Percentiles rank a stretch among this genome's conserved stretches.
These are phyloP conservation scores for Euphrasia confusa DNA, from an alignment of 257 asterid genomes.

Conservation along the genomic window DNA sequence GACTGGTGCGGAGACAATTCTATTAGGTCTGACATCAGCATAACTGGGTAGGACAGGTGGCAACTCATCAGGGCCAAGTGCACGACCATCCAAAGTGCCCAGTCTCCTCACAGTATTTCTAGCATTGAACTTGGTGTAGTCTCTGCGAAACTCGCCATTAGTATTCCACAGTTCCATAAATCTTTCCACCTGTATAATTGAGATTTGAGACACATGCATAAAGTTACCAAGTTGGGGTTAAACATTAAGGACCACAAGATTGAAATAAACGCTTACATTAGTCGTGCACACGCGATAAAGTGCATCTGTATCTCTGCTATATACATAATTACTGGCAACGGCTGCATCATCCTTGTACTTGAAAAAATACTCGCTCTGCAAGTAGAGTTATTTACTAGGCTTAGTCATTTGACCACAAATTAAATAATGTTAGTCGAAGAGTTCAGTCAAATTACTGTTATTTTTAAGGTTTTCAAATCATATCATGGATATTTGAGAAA, in stretches of 20 bases:
- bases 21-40: conserved; percentile 34
- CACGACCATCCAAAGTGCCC: conserved; percentile 86
- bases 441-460: not conserved
- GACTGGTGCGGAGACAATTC: conserved; percentile 25
- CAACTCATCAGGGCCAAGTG: conserved; percentile 80
- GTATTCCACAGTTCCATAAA: conserved; percentile 76
- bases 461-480: conserved; percentile 1
- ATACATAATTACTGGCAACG: conserved; percentile 52
- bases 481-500: conserved; percentile 4
- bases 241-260: conserved; percentile 8
- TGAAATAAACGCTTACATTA: conserved; percentile 40
- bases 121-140: conserved; percentile 53
- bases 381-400: conserved; percentile 25
- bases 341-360: conserved; percentile 57
- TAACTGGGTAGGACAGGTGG: conserved; percentile 52
- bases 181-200: conserved; percentile 48
- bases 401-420: conserved; percentile 11
- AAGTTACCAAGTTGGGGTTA: conserved; percentile 1
- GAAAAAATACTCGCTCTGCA: conserved; percentile 67
- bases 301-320: conserved; percentile 44
- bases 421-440: not conserved
- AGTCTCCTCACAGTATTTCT: conserved; percentile 73
- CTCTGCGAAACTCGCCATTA: conserved; percentile 57
- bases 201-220: conserved; percentile 14
- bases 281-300: conserved; percentile 51